Conservation (phyloP, 345 rosid species). For the Psidium friedrichsthalianum region DNA sequence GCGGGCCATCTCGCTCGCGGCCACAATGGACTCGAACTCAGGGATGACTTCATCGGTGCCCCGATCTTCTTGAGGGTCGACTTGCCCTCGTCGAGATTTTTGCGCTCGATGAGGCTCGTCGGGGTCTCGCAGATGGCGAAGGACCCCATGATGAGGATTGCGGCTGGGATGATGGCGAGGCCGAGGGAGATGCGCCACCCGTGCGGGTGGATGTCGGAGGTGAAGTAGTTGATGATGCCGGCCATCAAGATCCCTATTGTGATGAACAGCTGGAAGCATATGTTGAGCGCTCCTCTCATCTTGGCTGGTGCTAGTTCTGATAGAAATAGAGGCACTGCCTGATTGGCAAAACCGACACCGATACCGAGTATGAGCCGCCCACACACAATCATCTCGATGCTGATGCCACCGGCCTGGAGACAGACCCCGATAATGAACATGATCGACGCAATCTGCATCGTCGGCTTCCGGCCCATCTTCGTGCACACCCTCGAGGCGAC, state of each 20-base stretch:
- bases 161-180: slow-evolving; percentile 28
- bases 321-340: slow-evolving; percentile 46
- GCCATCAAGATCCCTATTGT: slow-evolving; percentile 63
- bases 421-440: slow-evolving; percentile 52
- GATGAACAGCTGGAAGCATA: slow-evolving; percentile 51
- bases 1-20: slow-evolving; percentile 23
- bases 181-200: slow-evolving; percentile 38
- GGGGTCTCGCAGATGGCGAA: slow-evolving; percentile 46
- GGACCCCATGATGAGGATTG: slow-evolving; percentile 35
- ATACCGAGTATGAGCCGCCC: slow-evolving; percentile 57
- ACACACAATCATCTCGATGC: slow-evolving; percentile 34
- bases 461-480: slow-evolving; percentile 49
- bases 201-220: slow-evolving; percentile 18
- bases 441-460: slow-evolving; percentile 61
- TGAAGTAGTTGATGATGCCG: slow-evolving; percentile 32
- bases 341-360: slow-evolving; percentile 73
- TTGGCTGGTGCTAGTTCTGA: slow-evolving; percentile 40
- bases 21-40: slow-evolving; percentile 18
- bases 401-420: slow-evolving; percentile 29
- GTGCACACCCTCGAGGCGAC: slow-evolving; percentile 37
- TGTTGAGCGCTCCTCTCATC: slow-evolving; percentile 37
- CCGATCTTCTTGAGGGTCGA: slow-evolving; percentile 29
- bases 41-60: slow-evolving; percentile 17
- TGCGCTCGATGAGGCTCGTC: slow-evolving; percentile 47
- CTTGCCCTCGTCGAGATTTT: slow-evolving; percentile 31